Conservation (phyloP, 2,329 filamentous ascomycete species). For the Orbilia blumenaviensis region DNA sequence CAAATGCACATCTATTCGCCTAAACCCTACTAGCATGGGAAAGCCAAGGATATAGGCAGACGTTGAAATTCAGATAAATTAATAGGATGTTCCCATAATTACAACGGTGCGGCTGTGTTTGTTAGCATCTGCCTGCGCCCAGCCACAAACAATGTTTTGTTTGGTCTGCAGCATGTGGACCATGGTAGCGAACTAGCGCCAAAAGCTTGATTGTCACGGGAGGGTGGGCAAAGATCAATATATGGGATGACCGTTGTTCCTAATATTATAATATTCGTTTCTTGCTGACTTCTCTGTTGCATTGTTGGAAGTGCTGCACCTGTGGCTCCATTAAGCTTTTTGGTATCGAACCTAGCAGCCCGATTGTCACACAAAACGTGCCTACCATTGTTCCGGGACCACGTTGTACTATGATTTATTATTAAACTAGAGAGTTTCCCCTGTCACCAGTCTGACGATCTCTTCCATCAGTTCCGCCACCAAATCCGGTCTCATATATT, state of each 20-base stretch:
- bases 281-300: not conserved
- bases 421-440: too few species aligned
- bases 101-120: not conserved
- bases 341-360: too few species aligned
- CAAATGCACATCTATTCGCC: not conserved
- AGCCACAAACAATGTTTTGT: not conserved
- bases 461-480: constrained; percentile 59
- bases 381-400: too few species aligned
- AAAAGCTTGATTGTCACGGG: not conserved
- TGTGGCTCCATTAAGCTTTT: not conserved
- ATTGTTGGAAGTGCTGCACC: too few species aligned
- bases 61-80: not conserved
- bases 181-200: constrained; percentile 3
- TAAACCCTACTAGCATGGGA: not conserved
- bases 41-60: not conserved
- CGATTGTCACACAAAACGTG: too few species aligned
- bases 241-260: not conserved
- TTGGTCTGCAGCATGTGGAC: not conserved
- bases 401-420: too few species aligned
- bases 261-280: not conserved
- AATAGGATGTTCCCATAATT: not conserved
- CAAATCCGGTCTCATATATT: constrained; percentile 66
- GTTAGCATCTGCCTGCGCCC: not conserved
- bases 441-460: constrained; percentile 1
- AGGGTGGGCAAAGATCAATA: not conserved